Evolutionary conservation across 495 filamentous ascomycete genomes (phyloP), one percentile per base, ranked within the genome.

Genomic region (Penicillium canescens): DNA sequence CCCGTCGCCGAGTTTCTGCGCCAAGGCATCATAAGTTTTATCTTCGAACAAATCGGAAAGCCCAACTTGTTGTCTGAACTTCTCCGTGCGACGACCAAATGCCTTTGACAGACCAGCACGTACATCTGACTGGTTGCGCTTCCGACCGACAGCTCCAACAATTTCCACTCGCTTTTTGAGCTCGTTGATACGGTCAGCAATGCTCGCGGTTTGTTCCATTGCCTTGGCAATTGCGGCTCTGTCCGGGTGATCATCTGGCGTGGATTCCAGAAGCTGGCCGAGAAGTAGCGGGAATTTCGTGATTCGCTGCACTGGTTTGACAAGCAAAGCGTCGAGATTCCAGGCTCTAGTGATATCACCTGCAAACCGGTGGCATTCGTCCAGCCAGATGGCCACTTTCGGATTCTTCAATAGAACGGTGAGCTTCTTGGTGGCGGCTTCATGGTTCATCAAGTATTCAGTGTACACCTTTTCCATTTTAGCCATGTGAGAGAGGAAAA

Each of bases 241-340:
- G 67, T 99, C 94, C 0, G 93, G 91, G 62, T 99, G 94, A 46
- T 89, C 85, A 9, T 71, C 69, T 0, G 90, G 86, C 0, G 95
- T 98, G 38, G 82, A 80, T 50, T 93, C 85, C 21, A 93, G 78
- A 0, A 98, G 77, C 51, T 90, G 80, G 6, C 78, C 79, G 35
- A 99, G 77, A 23, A 99, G 77, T 10, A 96, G 83, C 1, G 91
- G 92, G 60, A 97, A 99, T 58, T 96, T 96, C 26, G 90, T 79
- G 28, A 98, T 83, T 33, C 94, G 82, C 72, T 99, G 94, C 58
- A 93, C 87, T 8, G 94, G 94, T 69, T 99, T 99, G 53, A 99
- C 90, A 12, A 99, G 80, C 33, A 99, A 75, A 5, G 94, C 92
- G 66, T 96, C 91, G 44, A 99, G 72, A 63, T 95, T 86, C 95